These are phyloP conservation scores for Boletellus ananiceps DNA, from an alignment of 768 basidiomycete genomes.

Conservation along the genomic window DNA sequence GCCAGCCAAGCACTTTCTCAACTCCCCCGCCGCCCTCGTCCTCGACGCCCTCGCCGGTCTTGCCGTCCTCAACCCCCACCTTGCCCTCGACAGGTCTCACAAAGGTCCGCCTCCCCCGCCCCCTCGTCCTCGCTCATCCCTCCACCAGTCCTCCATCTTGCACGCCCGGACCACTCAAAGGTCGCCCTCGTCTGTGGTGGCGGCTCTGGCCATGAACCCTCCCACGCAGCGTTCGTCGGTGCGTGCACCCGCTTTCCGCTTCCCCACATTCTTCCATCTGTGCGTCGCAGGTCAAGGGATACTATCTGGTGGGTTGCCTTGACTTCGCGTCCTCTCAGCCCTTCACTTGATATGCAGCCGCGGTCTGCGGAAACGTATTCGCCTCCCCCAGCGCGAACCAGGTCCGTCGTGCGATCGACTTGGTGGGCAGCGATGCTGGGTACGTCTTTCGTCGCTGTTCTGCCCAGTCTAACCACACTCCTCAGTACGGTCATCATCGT, in stretches of 20 bases:
- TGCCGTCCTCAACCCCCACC: slow-evolving; percentile 61
- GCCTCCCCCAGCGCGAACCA: slow-evolving; percentile 87
- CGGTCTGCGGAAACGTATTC: slow-evolving; percentile 86
- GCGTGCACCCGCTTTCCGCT: slow-evolving; percentile 13
- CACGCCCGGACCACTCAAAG: slow-evolving; percentile 52
- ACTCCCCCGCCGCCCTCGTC: slow-evolving; percentile 65
- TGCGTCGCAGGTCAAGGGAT: slow-evolving; percentile 61
- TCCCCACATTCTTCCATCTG: not conserved
- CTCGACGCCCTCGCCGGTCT: slow-evolving; percentile 75
- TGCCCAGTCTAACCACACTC: not conserved
- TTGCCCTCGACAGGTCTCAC: slow-evolving; percentile 65
- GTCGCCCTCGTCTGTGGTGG: slow-evolving; percentile 82
- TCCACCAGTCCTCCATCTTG: slow-evolving; percentile 55
- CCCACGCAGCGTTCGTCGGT: slow-evolving; percentile 90
- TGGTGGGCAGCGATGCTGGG: slow-evolving; percentile 71
- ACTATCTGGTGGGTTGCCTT: slow-evolving; percentile 50
- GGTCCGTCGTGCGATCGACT: slow-evolving; percentile 74
- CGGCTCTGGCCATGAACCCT: slow-evolving; percentile 87
- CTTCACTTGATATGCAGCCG: slow-evolving; percentile 38
- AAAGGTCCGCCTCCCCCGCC: slow-evolving; percentile 48
- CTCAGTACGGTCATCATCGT: slow-evolving; percentile 75
- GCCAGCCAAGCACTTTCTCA: slow-evolving; percentile 69
- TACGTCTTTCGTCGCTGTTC: slow-evolving; percentile 25
- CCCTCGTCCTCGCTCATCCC: not conserved
- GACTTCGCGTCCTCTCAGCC: not conserved